Percentiles rank a stretch among this genome's conserved stretches.
Conservation (phyloP, 108 stramenopile species). For the Cyclostephanos tholiformis region DNA sequence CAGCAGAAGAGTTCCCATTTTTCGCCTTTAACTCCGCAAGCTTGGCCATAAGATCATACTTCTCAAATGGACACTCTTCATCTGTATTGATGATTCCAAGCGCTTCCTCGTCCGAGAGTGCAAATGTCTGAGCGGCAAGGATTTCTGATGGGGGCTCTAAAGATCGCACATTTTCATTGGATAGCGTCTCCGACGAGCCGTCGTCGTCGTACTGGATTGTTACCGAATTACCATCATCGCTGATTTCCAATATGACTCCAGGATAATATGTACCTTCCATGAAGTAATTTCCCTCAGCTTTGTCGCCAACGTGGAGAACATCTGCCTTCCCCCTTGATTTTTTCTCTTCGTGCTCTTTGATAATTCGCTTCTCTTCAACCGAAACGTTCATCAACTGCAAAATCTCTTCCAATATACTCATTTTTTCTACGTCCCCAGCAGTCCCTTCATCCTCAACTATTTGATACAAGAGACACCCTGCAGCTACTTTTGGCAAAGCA, state of each 20-base stretch:
- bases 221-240: constrained; percentile 53
- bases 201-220: constrained; percentile 73
- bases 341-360: constrained; percentile 38
- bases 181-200: constrained; percentile 64
- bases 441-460: constrained; percentile 61
- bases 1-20: constrained; percentile 41
- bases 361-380: constrained; percentile 32
- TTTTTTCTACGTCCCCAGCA: constrained; percentile 39
- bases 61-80: constrained; percentile 55
- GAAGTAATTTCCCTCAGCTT: constrained; percentile 69
- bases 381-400: constrained; percentile 44
- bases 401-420: constrained; percentile 55
- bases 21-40: constrained; percentile 62
- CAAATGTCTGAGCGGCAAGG: constrained; percentile 42
- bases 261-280: constrained; percentile 76
- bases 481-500: constrained; percentile 60
- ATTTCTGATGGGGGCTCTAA: constrained; percentile 25
- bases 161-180: constrained; percentile 58
- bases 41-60: constrained; percentile 68
- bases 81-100: constrained; percentile 58
- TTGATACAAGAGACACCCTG: constrained; percentile 74
- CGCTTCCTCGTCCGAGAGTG: constrained; percentile 72
- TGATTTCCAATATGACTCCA: constrained; percentile 55
- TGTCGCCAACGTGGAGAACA: constrained; percentile 62
- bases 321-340: constrained; percentile 31